Evolutionary conservation across 2,329 filamentous ascomycete species (phyloP).

Genomic region (Penicillium expansum): DNA sequence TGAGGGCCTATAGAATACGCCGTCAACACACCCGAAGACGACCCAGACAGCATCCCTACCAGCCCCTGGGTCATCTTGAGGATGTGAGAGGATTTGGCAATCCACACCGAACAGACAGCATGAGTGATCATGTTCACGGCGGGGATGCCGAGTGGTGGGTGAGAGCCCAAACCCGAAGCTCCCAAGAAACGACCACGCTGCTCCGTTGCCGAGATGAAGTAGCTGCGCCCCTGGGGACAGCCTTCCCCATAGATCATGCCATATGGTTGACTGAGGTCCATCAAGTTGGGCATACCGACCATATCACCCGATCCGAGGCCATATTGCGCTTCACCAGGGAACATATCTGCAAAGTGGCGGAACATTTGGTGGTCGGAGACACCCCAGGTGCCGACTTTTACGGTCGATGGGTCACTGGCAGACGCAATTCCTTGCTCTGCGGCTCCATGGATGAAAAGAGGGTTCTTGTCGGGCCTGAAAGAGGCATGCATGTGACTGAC

Average conservation of each 20-base stretch:
- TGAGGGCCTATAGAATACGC: conserved; percentile 72
- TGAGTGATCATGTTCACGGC: conserved; percentile 68
- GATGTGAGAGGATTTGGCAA: conserved; percentile 75
- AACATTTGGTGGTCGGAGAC: conserved; percentile 71
- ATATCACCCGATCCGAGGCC: conserved; percentile 74
- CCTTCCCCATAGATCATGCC: conserved; percentile 84
- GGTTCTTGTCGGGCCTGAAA: conserved; percentile 70
- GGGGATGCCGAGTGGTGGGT: conserved; percentile 71
- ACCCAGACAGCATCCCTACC: conserved; percentile 78
- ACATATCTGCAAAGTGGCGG: conserved; percentile 73
- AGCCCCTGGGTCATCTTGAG: conserved; percentile 71
- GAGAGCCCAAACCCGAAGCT: conserved; percentile 58
- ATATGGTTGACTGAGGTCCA: conserved; percentile 85
- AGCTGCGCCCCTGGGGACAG: conserved; percentile 75
- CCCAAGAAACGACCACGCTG: conserved; percentile 72
- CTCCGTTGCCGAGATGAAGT: conserved; percentile 72
- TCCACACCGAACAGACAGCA: conserved; percentile 78
- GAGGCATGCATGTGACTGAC: conserved; percentile 77
- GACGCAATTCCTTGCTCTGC: conserved; percentile 75
- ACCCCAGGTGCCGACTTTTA: conserved; percentile 81
- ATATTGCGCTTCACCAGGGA: conserved; percentile 70
- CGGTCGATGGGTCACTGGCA: conserved; percentile 70
- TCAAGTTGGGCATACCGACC: conserved; percentile 75
- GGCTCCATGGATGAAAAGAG: conserved; percentile 78
- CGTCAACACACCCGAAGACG: conserved; percentile 77